Evolutionary conservation across 164 flowering plant genomes (phyloP).

Genomic region (Chloranthus sessilifolius): DNA sequence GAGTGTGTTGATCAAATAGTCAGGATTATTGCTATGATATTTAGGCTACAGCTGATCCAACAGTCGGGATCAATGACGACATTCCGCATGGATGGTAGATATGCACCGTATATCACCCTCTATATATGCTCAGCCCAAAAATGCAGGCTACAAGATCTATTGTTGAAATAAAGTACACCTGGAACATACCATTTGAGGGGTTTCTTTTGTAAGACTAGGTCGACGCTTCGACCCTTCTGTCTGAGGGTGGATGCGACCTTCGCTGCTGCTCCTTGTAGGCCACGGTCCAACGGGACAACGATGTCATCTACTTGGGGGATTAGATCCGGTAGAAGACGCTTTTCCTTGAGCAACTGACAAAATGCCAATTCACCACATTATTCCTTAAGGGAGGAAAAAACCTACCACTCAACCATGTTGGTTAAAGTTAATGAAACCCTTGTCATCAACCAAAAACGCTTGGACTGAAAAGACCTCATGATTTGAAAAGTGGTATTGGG

Average conservation of each 20-base stretch:
- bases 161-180: neutral
- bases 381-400: neutral
- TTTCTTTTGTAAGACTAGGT: constrained; percentile 81
- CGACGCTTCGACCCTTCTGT: constrained; percentile 76
- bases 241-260: constrained; percentile 64
- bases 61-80: too few relatives aligned
- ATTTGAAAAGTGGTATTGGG: too few relatives aligned
- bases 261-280: constrained; percentile 81
- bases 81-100: too few relatives aligned
- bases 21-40: too few relatives aligned
- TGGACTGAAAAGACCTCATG: too few relatives aligned
- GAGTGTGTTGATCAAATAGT: too few relatives aligned
- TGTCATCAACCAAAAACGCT: neutral
- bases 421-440: neutral
- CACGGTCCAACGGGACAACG: constrained; percentile 68
- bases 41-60: too few relatives aligned
- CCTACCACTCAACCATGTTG: too few relatives aligned
- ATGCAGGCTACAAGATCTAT: neutral
- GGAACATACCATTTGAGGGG: constrained; percentile 68
- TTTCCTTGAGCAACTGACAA: constrained; percentile 80
- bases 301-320: constrained; percentile 62
- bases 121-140: too few relatives aligned
- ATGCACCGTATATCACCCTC: too few relatives aligned
- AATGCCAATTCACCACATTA: neutral
- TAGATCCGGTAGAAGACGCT: constrained; percentile 65